Percentiles rank a stretch among this genome's conserved stretches.
These are phyloP conservation scores for Mimosa bimucronata DNA, from an alignment of 306 rosid species.

Conservation along the genomic window DNA sequence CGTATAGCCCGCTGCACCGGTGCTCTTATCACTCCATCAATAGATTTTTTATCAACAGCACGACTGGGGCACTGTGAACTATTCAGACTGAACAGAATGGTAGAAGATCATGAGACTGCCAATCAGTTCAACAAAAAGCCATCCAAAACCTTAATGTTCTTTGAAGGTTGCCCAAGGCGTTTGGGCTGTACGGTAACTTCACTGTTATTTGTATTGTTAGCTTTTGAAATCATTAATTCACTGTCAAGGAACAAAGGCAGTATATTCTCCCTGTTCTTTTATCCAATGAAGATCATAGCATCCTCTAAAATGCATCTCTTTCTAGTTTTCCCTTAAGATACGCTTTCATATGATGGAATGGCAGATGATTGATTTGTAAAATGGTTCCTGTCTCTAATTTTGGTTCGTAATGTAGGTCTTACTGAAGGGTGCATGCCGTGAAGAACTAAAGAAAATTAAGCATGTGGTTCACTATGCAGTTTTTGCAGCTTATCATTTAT, in stretches of 20 bases:
- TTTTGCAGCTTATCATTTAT: conserved; percentile 76
- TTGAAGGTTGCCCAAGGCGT: conserved; percentile 79
- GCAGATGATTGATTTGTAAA: not conserved
- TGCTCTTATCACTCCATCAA: conserved; percentile 62
- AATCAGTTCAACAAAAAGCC: conserved; percentile 61
- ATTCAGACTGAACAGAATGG: conserved; percentile 53
- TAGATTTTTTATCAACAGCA: conserved; percentile 50
- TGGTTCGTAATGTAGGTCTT: conserved; percentile 54
- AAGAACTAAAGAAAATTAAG: conserved; percentile 68
- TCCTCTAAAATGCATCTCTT: not conserved
- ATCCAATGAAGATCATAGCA: not conserved
- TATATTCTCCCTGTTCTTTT: not conserved
- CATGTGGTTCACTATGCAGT: conserved; percentile 68
- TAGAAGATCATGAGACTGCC: conserved; percentile 52
- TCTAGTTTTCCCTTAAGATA: not conserved
- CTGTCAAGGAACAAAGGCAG: not conserved
- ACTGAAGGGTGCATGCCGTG: conserved; percentile 61
- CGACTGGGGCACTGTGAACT: conserved; percentile 68
- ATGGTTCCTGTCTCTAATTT: conserved; percentile 33
- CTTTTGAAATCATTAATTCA: not conserved
- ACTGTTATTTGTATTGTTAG: not conserved
- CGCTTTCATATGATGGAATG: not conserved
- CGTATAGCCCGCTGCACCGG: conserved; percentile 72
- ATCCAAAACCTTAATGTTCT: conserved; percentile 69
- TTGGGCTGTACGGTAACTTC: conserved; percentile 68